A percentile compares a stretch with the other conserved stretches of the same genome.
Evolutionary conservation across 495 filamentous ascomycete genomes (phyloP).

Genomic region (Neurospora tetrasperma): DNA sequence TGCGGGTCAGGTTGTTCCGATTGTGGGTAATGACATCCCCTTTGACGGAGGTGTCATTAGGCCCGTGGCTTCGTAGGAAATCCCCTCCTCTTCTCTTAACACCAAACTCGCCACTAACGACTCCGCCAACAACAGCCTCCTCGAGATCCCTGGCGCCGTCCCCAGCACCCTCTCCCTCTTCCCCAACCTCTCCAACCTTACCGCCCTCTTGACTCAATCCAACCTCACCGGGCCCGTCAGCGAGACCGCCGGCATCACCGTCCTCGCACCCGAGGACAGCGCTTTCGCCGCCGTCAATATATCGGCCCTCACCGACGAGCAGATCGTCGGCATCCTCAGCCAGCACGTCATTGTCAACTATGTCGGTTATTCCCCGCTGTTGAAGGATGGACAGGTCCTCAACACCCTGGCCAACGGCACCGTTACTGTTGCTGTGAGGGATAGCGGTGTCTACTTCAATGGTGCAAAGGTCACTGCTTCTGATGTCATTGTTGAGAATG

Average conservation of each 20-base stretch:
- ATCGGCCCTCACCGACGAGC: background rate
- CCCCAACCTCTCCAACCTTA: background rate
- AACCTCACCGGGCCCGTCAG: constrained; percentile 8
- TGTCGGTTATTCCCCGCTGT: constrained; percentile 22
- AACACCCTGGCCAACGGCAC: constrained; percentile 20
- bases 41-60: constrained; percentile 26
- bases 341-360: constrained; percentile 21
- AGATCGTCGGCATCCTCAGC: constrained; percentile 7
- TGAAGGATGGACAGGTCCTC: constrained; percentile 21
- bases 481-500: constrained; percentile 26
- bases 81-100: background rate
- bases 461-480: constrained; percentile 23
- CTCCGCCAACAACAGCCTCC: constrained; percentile 27
- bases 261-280: constrained; percentile 17
- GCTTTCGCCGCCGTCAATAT: constrained; percentile 11
- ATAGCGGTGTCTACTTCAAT: constrained; percentile 22
- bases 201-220: background rate
- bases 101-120: constrained; percentile 7
- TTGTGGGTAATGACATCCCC: constrained; percentile 23
- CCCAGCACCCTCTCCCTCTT: background rate
- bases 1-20: constrained; percentile 21
- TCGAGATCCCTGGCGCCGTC: constrained; percentile 17
- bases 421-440: constrained; percentile 19
- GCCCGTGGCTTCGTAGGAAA: constrained; percentile 19
- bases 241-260: constrained; percentile 14